These are phyloP conservation scores for Chondrostereum purpureum DNA, from an alignment of 1,284 basidiomycete genomes.

Conservation along the genomic window DNA sequence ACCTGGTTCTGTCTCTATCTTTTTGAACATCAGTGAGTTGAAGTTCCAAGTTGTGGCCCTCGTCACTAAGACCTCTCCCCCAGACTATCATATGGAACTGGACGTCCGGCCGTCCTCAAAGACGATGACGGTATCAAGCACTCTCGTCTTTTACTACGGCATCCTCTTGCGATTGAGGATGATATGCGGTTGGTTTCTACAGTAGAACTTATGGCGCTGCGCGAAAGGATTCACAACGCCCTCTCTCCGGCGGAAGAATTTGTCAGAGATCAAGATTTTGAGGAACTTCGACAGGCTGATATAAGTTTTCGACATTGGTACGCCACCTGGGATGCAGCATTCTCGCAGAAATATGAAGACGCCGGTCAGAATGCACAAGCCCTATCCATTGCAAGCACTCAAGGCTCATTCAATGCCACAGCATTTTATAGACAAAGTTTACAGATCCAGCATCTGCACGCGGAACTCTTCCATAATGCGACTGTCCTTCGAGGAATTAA, in stretches of 20 bases:
- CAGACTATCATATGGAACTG: conserved; percentile 88
- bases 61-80: neutral
- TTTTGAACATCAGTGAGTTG: conserved; percentile 83
- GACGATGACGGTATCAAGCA: conserved; percentile 87
- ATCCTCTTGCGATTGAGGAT: conserved; percentile 85
- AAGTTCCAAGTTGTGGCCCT: neutral
- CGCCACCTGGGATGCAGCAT: conserved; percentile 68
- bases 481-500: conserved; percentile 71
- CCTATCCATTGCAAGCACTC: conserved; percentile 3
- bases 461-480: conserved; percentile 76
- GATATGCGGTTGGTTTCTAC: conserved; percentile 94
- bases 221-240: conserved; percentile 68
- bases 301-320: conserved; percentile 69
- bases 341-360: conserved; percentile 77
- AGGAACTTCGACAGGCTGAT: conserved; percentile 57
- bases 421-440: conserved; percentile 80
- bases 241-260: conserved; percentile 63
- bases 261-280: conserved; percentile 61
- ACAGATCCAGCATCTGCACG: conserved; percentile 74
- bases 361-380: conserved; percentile 43
- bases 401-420: conserved; percentile 20
- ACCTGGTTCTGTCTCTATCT: conserved; percentile 90
- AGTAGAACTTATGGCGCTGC: conserved; percentile 78
- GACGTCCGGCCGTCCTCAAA: conserved; percentile 84
- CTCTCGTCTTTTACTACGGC: conserved; percentile 75